Conservation (phyloP, 2,329 filamentous ascomycete genomes). For the Periglandula ipomoeae region DNA sequence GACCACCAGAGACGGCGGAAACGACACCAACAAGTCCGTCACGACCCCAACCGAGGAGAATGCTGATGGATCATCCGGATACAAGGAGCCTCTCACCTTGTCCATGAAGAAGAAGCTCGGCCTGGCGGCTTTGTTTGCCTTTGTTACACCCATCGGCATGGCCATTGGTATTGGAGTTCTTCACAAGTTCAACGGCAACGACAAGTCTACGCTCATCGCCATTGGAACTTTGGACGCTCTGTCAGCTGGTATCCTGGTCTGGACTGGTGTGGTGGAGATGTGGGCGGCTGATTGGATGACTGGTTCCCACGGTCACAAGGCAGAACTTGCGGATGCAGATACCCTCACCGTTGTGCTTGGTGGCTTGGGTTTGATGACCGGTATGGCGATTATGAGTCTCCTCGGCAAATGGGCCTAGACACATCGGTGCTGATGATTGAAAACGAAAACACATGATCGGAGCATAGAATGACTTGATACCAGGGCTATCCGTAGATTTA, state of each 20-base stretch:
- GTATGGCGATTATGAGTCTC: slow-evolving; percentile 61
- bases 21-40: slow-evolving; percentile 19
- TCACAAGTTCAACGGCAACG: slow-evolving; percentile 63
- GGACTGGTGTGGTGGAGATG: slow-evolving; percentile 75
- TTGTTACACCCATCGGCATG: slow-evolving; percentile 72
- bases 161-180: slow-evolving; percentile 68
- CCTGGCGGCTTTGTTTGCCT: slow-evolving; percentile 55
- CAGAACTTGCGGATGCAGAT: slow-evolving; percentile 45
- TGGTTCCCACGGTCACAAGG: slow-evolving; percentile 28
- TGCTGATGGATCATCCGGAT: slow-evolving; percentile 6
- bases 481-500: background rate
- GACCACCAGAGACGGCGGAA: background rate
- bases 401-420: slow-evolving; percentile 64
- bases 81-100: slow-evolving; percentile 16
- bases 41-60: slow-evolving; percentile 15
- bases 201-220: slow-evolving; percentile 57
- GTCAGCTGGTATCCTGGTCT: slow-evolving; percentile 67
- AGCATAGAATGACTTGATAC: background rate
- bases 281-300: slow-evolving; percentile 65
- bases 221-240: slow-evolving; percentile 67
- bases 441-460: background rate
- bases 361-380: slow-evolving; percentile 45
- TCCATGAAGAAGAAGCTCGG: slow-evolving; percentile 43
- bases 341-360: slow-evolving; percentile 39
- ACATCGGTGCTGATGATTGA: background rate